A percentile compares a stretch with the other conserved stretches of the same genome.
Conservation (phyloP, 2,329 filamentous ascomycete species). For the Penicillium rolfsii region DNA sequence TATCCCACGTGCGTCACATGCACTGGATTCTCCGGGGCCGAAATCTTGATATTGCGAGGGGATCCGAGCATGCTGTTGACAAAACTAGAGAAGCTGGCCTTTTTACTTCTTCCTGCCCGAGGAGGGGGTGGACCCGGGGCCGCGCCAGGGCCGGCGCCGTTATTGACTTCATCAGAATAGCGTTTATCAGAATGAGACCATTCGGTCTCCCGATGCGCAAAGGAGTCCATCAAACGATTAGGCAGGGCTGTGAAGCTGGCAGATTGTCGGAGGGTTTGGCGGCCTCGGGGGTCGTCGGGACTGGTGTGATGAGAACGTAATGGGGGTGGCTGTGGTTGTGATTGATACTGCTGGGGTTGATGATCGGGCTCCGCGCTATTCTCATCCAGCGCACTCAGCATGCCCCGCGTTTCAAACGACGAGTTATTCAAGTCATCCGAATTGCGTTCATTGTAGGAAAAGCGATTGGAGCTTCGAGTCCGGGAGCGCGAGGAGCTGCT, state of each 20-base stretch:
- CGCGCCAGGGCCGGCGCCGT: constrained; percentile 54
- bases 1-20: constrained; percentile 98
- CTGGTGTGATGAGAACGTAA: constrained; percentile 55
- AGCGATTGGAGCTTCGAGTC: constrained; percentile 40
- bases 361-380: constrained; percentile 39
- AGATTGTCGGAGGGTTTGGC: constrained; percentile 66
- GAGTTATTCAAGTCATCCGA: constrained; percentile 52
- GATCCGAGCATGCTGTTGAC: constrained; percentile 83
- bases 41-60: constrained; percentile 82
- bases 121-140: constrained; percentile 56
- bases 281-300: constrained; percentile 59
- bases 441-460: constrained; percentile 42
- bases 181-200: constrained; percentile 66
- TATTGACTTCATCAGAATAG: constrained; percentile 74
- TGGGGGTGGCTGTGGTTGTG: constrained; percentile 48
- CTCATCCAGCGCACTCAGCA: constrained; percentile 50
- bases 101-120: constrained; percentile 69
- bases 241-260: constrained; percentile 63
- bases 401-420: constrained; percentile 48
- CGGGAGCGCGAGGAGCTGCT: constrained; percentile 36
- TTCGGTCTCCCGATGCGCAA: constrained; percentile 48
- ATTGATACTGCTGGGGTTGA: constrained; percentile 40
- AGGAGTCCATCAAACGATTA: constrained; percentile 59
- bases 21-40: constrained; percentile 95
- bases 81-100: constrained; percentile 85